Evolutionary conservation across 2,329 filamentous ascomycete genomes (phyloP), one percentile per base, ranked within the genome.

Genomic region (Knufia fluminis): DNA sequence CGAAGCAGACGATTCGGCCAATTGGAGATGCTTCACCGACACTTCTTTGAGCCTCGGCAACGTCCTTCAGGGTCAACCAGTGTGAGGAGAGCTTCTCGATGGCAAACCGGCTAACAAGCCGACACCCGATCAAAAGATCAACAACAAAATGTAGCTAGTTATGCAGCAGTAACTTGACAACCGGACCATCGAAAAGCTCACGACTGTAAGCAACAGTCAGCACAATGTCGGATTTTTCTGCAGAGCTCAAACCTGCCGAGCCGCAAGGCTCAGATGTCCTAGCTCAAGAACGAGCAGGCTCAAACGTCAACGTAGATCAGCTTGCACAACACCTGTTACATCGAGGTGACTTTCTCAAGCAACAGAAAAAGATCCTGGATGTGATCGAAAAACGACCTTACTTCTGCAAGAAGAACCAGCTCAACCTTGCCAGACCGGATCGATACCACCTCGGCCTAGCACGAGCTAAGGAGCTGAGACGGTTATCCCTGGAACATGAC

Each of bases 401-500:
- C 7, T 72, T 76, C 59, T 64, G 62, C 32, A 77, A 77, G 57
- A 63, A 65, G 32, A 71, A 72, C 52, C 73, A 75, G 54, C 62
- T 70, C 53, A 76, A 77, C 51, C 60, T 77, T 16, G 72, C 72
- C 19, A 65, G 73, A 17, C 72, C 73, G 3, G 72, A 76, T 48
- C 63, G 73, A 16, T 77, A 75, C 57, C 71, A 75, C 46, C 66
- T 77, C 2, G 74, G 72, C 3, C 66, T 78, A 16, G 74, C 73
- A 9, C 63, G 74, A 50, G 73, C 71, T 48, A 77, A 77, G 60
- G 67, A 69, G 35, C 64, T 77, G 3, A 66, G 72, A 35, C 65
- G 73, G 41, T 60, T 74, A 19, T 64, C 64, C 6, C 65, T 70
- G 44, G 65, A 71, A 51, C 63, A 75, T 58, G 59, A 61, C 35